phyloP scores from a whole-genome alignment of 768 basidiomycete species.

The Leccinum uliginosum region DNA sequence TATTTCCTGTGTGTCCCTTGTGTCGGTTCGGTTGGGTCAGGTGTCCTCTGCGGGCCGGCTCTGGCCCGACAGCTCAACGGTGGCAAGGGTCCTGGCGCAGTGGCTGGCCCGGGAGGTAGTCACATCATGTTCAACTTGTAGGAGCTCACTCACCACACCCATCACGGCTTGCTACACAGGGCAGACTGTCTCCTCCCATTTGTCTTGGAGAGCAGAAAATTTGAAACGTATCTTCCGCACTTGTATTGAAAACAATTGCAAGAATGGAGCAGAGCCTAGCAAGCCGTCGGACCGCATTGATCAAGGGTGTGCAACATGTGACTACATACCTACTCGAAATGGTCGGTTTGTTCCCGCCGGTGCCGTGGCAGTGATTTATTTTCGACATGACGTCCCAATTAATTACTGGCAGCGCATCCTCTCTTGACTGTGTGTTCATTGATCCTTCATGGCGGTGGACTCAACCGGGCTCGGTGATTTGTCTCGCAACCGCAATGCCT shows the following conservation, averaged over 20 bases:
- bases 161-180: too few relatives aligned
- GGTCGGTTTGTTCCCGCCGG: background rate
- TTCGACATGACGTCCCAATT: background rate
- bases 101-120: background rate
- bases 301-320: background rate
- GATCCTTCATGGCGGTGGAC: slow-evolving; percentile 19
- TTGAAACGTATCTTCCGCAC: background rate
- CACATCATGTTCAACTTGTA: too few relatives aligned
- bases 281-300: background rate
- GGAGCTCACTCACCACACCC: background rate
- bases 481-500: slow-evolving; percentile 40
- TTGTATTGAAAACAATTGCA: background rate
- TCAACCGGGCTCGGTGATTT: slow-evolving; percentile 21
- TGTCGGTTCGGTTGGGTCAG: background rate
- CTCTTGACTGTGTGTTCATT: background rate
- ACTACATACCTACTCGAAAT: background rate
- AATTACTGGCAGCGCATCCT: background rate
- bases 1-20: background rate
- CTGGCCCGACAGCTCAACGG: background rate
- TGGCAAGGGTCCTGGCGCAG: background rate
- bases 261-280: background rate
- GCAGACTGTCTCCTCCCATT: too few relatives aligned
- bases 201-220: background rate
- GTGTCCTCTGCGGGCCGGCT: background rate
- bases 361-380: background rate